Percentiles rank a stretch among this genome's conserved stretches.
Conservation (phyloP, 768 basidiomycete species). For the Amanita jacksonii region DNA sequence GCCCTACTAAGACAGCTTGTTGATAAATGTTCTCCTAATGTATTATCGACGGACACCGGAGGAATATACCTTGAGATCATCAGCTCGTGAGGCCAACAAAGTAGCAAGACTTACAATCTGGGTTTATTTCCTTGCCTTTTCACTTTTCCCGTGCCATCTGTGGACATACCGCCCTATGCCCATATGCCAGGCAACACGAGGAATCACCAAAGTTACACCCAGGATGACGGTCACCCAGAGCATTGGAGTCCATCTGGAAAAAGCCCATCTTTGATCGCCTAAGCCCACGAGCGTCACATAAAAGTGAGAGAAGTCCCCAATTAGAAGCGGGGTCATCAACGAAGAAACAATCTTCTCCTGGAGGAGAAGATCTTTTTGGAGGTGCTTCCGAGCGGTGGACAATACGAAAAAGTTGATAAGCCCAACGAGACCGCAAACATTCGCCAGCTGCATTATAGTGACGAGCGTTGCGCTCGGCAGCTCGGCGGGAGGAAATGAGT, state of each 20-base stretch:
- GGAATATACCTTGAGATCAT: not conserved
- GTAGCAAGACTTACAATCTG: not conserved
- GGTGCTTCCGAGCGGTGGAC: slow-evolving; percentile 47
- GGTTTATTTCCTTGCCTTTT: not conserved
- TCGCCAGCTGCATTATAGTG: slow-evolving; percentile 65
- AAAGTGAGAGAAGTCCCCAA: slow-evolving; percentile 62
- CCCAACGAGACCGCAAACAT: slow-evolving; percentile 69
- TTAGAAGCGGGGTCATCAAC: slow-evolving; percentile 55
- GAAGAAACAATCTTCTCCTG: slow-evolving; percentile 66
- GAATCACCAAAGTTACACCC: slow-evolving; percentile 57
- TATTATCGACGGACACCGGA: no score
- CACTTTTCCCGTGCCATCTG: slow-evolving; percentile 35
- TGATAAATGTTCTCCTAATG: slow-evolving; percentile 3
- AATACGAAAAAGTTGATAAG: slow-evolving; percentile 62
- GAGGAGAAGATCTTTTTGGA: slow-evolving; percentile 45
- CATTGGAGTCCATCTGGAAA: slow-evolving; percentile 57
- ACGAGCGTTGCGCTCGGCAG: slow-evolving; percentile 58
- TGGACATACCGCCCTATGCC: slow-evolving; percentile 71
- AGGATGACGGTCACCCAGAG: slow-evolving; percentile 56
- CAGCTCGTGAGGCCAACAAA: no score
- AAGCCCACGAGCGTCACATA: slow-evolving; percentile 65
- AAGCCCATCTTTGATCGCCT: slow-evolving; percentile 58
- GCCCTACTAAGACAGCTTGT: slow-evolving; percentile 35
- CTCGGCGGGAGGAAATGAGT: slow-evolving; percentile 33
- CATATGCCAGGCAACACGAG: slow-evolving; percentile 64